Percentiles rank a stretch among this genome's conserved stretches.
Conservation (phyloP, 495 filamentous ascomycete species). For the Aspergillus sclerotioniger region DNA sequence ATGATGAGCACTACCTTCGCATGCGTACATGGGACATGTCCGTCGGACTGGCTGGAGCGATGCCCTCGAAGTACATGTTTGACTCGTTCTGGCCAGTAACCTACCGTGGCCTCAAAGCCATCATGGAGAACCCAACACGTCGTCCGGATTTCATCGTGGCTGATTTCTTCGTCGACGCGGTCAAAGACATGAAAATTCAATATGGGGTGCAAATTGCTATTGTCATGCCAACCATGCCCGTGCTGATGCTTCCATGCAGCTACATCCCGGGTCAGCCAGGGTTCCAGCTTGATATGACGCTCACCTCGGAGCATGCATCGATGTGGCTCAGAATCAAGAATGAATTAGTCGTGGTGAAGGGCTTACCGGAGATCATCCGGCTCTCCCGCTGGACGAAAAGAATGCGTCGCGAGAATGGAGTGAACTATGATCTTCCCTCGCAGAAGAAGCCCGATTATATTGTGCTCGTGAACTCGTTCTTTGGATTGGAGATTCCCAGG, state of each 20-base stretch:
- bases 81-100: slow-evolving; percentile 40
- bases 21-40: slow-evolving; percentile 31
- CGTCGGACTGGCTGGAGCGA: slow-evolving; percentile 20
- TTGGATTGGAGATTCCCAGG: slow-evolving; percentile 36
- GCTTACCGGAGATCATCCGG: slow-evolving; percentile 22
- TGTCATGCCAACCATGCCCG: slow-evolving; percentile 39
- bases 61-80: slow-evolving; percentile 32
- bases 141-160: slow-evolving; percentile 35
- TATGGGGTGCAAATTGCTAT: slow-evolving; percentile 34
- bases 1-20: slow-evolving; percentile 28
- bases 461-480: slow-evolving; percentile 41
- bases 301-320: slow-evolving; percentile 35
- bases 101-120: slow-evolving; percentile 27
- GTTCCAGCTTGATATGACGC: slow-evolving; percentile 31
- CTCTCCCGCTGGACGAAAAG: slow-evolving; percentile 24
- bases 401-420: slow-evolving; percentile 31
- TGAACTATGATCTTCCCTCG: slow-evolving; percentile 20
- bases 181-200: slow-evolving; percentile 31
- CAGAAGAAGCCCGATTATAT: slow-evolving; percentile 39
- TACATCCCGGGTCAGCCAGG: slow-evolving; percentile 41
- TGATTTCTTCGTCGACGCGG: slow-evolving; percentile 40
- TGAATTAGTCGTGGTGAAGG: slow-evolving; percentile 24
- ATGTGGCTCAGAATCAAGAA: slow-evolving; percentile 32
- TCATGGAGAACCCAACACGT: slow-evolving; percentile 19
- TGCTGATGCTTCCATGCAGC: slow-evolving; percentile 28